A percentile compares a stretch with the other conserved stretches of the same genome.
Conservation (phyloP, 78 protist genomes). For the Monosiga brevicollis region DNA sequence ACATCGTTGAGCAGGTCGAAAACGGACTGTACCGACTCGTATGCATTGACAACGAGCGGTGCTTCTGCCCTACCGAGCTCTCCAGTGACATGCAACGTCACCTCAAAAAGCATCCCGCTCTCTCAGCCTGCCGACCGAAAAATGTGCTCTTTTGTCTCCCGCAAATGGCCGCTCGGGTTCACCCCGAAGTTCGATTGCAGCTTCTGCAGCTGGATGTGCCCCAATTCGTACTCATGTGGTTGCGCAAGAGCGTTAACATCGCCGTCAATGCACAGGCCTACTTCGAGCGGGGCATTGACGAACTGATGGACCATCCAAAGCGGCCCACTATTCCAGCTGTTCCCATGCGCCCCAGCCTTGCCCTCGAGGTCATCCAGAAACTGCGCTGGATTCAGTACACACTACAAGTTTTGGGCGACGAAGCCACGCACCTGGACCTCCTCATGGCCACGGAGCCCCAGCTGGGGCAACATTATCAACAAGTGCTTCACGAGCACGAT, state of each 20-base stretch:
- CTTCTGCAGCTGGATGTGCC: background rate
- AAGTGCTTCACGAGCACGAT: no score
- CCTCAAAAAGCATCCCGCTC: background rate
- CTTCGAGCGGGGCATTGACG: background rate
- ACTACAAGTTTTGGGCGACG: background rate
- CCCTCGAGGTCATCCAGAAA: background rate
- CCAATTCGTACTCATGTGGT: background rate
- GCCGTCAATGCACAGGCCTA: background rate
- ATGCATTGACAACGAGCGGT: background rate
- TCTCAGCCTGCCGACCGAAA: background rate
- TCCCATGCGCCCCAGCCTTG: background rate
- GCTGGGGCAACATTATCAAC: no score
- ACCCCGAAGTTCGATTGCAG: background rate
- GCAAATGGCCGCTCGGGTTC: background rate
- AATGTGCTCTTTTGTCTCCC: background rate
- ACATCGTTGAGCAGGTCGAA: background rate
- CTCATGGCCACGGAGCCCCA: background rate
- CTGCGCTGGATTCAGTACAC: background rate
- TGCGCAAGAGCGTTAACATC: background rate
- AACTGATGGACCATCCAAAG: no score
- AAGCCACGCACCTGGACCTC: background rate
- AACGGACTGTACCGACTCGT: background rate
- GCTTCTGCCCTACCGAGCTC: background rate
- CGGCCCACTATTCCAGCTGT: background rate
- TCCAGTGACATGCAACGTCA: no score